phyloP scores from a whole-genome alignment of 768 basidiomycete species.

The Neoboletus brunneissimus region DNA sequence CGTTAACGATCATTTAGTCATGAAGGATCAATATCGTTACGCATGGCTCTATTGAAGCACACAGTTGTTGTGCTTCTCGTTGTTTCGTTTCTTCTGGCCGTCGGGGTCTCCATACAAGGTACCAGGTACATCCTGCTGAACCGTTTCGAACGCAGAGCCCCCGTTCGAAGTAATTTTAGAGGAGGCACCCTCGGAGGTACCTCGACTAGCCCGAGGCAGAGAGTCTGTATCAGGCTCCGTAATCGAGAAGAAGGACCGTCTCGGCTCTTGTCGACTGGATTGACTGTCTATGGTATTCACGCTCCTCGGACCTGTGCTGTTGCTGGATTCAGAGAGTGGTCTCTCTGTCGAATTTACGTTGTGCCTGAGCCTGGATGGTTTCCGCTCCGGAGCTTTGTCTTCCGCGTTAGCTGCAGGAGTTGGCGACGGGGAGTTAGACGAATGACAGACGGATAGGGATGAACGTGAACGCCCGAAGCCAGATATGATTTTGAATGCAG shows the following conservation, averaged over 20 bases:
- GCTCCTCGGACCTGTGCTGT: conserved; percentile 56
- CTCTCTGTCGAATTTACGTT: conserved; percentile 42
- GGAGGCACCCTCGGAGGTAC: conserved; percentile 19
- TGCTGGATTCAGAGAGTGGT: conserved; percentile 59
- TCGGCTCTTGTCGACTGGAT: conserved; percentile 38
- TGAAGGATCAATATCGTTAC: neutral
- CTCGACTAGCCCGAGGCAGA: conserved; percentile 15
- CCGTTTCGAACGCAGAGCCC: conserved; percentile 4
- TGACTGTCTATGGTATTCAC: conserved; percentile 51
- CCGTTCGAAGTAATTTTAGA: conserved; percentile 15
- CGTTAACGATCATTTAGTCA: conserved; percentile 4
- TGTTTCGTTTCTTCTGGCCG: conserved; percentile 29
- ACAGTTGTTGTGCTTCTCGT: conserved; percentile 26
- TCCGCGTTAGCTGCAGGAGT: conserved; percentile 22
- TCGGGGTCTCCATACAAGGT: conserved; percentile 13
- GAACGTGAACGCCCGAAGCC: conserved; percentile 64
- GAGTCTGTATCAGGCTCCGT: conserved; percentile 28
- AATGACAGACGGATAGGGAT: conserved; percentile 45
- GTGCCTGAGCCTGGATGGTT: conserved; percentile 37
- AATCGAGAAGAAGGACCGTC: conserved; percentile 36
- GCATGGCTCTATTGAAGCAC: conserved; percentile 23
- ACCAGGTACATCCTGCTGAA: conserved; percentile 10
- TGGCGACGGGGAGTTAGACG: conserved; percentile 32
- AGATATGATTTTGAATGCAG: conserved; percentile 62
- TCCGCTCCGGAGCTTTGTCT: conserved; percentile 27